phyloP scores from a whole-genome alignment of 768 basidiomycete genomes.

The Suillus lakei region DNA sequence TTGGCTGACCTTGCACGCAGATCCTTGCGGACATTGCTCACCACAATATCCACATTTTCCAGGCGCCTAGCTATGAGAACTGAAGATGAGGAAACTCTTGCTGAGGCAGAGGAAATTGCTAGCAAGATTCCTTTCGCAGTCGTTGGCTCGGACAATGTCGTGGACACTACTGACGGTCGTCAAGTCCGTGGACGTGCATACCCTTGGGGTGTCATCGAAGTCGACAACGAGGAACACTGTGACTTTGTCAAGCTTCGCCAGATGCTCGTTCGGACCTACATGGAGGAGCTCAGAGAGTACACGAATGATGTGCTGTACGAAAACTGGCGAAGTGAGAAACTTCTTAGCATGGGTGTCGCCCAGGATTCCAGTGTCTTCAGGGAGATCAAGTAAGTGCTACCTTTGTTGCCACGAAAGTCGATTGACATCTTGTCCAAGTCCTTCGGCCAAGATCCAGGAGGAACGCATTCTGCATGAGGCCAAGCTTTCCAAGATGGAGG shows the following conservation, averaged over 20 bases:
- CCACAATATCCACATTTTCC: conserved; percentile 98
- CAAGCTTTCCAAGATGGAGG: conserved; percentile 99
- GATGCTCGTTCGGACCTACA: conserved; percentile 98
- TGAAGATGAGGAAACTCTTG: conserved; percentile 98
- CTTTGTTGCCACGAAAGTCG: conserved; percentile 5
- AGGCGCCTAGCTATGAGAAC: conserved; percentile 95
- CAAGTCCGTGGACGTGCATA: conserved; percentile 94
- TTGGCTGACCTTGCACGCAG: conserved; percentile 43
- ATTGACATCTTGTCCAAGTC: conserved; percentile 54
- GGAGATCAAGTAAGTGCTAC: conserved; percentile 88
- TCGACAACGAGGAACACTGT: conserved; percentile 99
- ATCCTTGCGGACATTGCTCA: conserved; percentile 91
- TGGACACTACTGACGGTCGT: conserved; percentile 85
- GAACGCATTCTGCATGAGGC: conserved; percentile 96
- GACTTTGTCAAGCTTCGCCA: conserved; percentile 99
- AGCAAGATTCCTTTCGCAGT: conserved; percentile 99
- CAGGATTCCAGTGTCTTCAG: conserved; percentile 99
- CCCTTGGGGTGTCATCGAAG: conserved; percentile 99
- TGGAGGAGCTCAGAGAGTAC: conserved; percentile 98
- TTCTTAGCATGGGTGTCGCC: conserved; percentile 95
- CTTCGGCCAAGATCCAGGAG: conserved; percentile 94
- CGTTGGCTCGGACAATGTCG: conserved; percentile 89
- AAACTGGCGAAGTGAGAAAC: conserved; percentile 97
- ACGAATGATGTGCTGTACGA: conserved; percentile 97
- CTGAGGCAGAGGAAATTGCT: conserved; percentile 96